Base-by-base conservation (phyloP, 2,329 filamentous ascomycete species). In the Geosmithia flava region DNA sequence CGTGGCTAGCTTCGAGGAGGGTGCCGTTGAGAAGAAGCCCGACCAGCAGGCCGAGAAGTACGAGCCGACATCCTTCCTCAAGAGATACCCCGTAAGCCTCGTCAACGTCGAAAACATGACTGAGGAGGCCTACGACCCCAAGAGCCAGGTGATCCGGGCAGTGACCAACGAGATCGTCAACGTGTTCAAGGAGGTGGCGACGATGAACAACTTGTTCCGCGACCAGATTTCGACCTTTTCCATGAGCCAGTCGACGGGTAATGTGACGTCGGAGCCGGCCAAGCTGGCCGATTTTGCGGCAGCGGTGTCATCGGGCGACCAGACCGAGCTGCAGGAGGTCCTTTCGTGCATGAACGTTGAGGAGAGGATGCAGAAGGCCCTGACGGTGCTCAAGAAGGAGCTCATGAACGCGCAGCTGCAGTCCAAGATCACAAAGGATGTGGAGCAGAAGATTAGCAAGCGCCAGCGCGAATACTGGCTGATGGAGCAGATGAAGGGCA, bases 401-500 rank as follows among this genome's bases (percentile, higher is more conserved):
- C 78, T 96, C 48, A 95, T 97, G 85, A 98, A 97, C 56, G 93
- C 93, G 0, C 87, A 97, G 62, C 72, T 98, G 29, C 91, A 96
- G 64, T 91, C 87, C 49, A 98, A 97, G 72, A 97, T 98, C 50
- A 88, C 86, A 50, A 96, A 96, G 68, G 93, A 98, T 60, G 94
- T 98, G 17, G 93, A 97, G 64, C 88, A 80, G 60, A 96, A 95
- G 68, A 97, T 98, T 48, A 90, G 90, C 58, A 97, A 98, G 69
- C 83, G 91, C 29, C 93, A 98, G 64, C 82, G 93, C 47, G 93
- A 98, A 62, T 98, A 97, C 69, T 97, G 89, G 87, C 72, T 98
- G 44, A 94, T 95, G 88, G 93, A 98, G 67, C 94, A 98, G 65
- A 95, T 98, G 90, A 97, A 97, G 72, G 93, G 90, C 23, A 98